Percentiles rank a stretch among this genome's conserved stretches.
phyloP scores from a whole-genome alignment of 805 yeast species.

The Yamadazyma sp. region DNA sequence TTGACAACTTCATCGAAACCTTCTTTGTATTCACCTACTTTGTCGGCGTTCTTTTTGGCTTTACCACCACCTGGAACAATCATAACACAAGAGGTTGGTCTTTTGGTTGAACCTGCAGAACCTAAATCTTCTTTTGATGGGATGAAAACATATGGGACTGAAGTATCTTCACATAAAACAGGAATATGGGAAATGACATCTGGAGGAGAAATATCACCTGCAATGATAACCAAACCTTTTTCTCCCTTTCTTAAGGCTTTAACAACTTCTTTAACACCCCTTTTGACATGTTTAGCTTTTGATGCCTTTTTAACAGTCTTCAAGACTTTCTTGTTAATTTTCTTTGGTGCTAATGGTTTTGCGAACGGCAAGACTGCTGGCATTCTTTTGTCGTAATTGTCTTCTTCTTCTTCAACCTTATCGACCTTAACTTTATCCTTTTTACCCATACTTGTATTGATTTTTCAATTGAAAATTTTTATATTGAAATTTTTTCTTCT shows the following conservation, averaged over 20 bases:
- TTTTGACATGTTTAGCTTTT: conserved; percentile 94
- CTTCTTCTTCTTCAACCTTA: conserved; percentile 48
- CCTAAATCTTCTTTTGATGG: conserved; percentile 99
- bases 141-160: conserved; percentile 88
- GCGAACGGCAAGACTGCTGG: conserved; percentile 92
- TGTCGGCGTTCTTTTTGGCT: conserved; percentile 68
- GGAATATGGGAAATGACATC: conserved; percentile 98
- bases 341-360: conserved; percentile 91
- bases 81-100: conserved; percentile 98
- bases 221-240: conserved; percentile 92
- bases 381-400: conserved; percentile 88
- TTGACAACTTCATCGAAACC: conserved; percentile 89
- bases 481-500: conserved; percentile 4
- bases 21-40: conserved; percentile 85
- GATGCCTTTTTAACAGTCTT: conserved; percentile 97
- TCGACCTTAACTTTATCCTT: conserved; percentile 45
- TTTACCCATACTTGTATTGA: conserved; percentile 34
- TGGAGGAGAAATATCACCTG: conserved; percentile 97
- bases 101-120: conserved; percentile 97
- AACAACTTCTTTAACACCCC: conserved; percentile 99
- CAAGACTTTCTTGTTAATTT: conserved; percentile 89
- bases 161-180: conserved; percentile 90
- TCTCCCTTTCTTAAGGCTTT: conserved; percentile 97
- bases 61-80: conserved; percentile 93
- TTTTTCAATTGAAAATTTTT: conserved; percentile 1